Evolutionary conservation across 2,329 filamentous ascomycete genomes (phyloP), one percentile per base, ranked within the genome.

Genomic region (Aureobasidium musti): DNA sequence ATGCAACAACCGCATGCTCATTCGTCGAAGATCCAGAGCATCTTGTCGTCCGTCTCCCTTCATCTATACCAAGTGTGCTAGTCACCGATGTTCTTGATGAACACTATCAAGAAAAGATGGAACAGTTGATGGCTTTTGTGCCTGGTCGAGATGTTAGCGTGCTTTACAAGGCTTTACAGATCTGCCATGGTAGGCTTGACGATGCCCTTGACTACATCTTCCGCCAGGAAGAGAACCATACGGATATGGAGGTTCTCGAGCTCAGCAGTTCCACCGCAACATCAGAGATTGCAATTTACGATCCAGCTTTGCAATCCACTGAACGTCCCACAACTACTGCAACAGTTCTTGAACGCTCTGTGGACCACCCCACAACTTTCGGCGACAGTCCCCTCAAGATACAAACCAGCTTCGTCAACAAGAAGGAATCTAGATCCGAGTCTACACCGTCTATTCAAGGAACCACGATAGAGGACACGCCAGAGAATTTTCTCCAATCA

Each of bases 141-240:
- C 80, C 82, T 0, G 71, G 75, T 4, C 77, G 80, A 39, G 77
- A 81, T 0, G 76, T 88, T 5, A 70, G 78, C 30, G 74, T 77
- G 26, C 82, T 84, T 50, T 75, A 83, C 52, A 77, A 84, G 66
- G 83, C 84, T 5, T 75, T 90, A 28, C 63, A 81, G 1, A 71
- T 73, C n/a, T 81, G 80, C 63, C 81, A 79, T 21, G 83, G 84
- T 1, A 82, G 86, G 67, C 83, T 81, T 67, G 81, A 86, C 23
- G 82, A 85, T 71, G 84, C 88, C 1, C 76, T 84, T 67, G 77
- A 79, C 3, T 72, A 87, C 43, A 78, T 77, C 2, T 74, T 74
- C n/a, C 70, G 74, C 14, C 76, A 80, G 26, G 79, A 81, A 41
- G 67, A 63, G 37, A 69, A 71, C 23, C 69, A 41, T 2, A 10